Evolutionary conservation across 305 asterid genomes (phyloP), one percentile per base, ranked within the genome.

Genomic region (Nicotiana rustica): DNA sequence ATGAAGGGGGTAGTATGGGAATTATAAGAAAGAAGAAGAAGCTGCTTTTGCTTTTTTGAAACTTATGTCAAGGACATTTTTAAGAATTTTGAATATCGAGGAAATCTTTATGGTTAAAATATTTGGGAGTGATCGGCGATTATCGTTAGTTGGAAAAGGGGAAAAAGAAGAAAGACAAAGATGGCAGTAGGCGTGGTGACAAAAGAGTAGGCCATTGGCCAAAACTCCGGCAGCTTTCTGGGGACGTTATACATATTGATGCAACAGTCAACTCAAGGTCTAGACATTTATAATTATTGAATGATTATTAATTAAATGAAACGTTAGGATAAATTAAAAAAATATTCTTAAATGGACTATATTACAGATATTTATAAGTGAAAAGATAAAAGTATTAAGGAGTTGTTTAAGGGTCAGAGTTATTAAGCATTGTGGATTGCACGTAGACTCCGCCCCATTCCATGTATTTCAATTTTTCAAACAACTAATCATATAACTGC

Each of bases 371-470:
- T 36, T 36, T 36, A 1, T 36, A 36, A 36, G 8, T 36, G 44
- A 36, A 36, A 5, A 36, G 8, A 36, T 36, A 36, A 36, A 36
- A 4, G 6, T 36, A 36, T 36, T 5, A 36, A 36, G 6, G 41
- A 36, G 41, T 4, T 36, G 41, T 4, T 36, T 36, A 36, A 36
- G 41, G 66, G 66, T 76, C 8, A 55, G 17, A 59, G 31, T 55
- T 76, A 31, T 76, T 76, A 76, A 76, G 17, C 49, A 55, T 31
- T 76, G 33, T 76, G 80, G 80, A 55, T 31, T 55, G 80, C 80
- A 76, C 80, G 80, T 76, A 76, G 21, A 29, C 55, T 76, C 17
- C 67, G 80, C 66, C 80, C 80, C 80, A 31, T 31, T 56, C 80
- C 80, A 76, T 17, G 52, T 55, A 76, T 76, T 55, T 31, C 49